Evolutionary conservation across 371 early-diverging fungal genomes (phyloP), one percentile per base, ranked within the genome.

Genomic region (Fennellomyces sp.): DNA sequence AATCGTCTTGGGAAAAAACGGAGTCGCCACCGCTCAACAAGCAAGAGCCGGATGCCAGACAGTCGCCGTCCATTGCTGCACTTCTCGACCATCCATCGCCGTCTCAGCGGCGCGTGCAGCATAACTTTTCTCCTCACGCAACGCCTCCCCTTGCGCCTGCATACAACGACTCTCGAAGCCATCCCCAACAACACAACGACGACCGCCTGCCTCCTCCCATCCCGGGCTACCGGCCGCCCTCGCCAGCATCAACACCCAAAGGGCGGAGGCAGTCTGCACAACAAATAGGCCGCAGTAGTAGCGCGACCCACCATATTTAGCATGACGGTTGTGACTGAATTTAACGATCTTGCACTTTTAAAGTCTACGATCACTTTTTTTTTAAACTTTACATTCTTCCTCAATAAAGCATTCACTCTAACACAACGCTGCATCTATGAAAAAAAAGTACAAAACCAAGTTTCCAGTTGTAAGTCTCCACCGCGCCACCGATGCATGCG

Each of bases 401-500:
- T 50, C 19, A 13, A 13, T 15, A 41, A 41, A 51, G 15, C 26
- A 4, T 13, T 29, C 29, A 28, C 3, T 13, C 27, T 7, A 28
- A 28, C 8, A 26, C 7, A 52, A 28, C 61, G n/a, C n/a, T n/a
- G n/a, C n/a, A n/a, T n/a, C n/a, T n/a, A 92, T 92, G 92, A 84
- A 90, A 60, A 94, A 91, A 65, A 93, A 91, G 67, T 92, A 92
- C 76, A 92, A 92, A 76, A 94, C 95, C 30, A 93, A 92, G 68
- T 94, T 94, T 68, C 95, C 95, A 5, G 93, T 93, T 61, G 92
- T 89, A 84, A 76, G 80, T 66, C 35, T 33, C 35, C 35, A 33
- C 35, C 35, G 15, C 45, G 13, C 47, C 27, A 2, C 12, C 31
- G 11, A 36, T n/a, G 31, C 5, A 19, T 49, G 25, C 11, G 4